A percentile compares a stretch with the other conserved stretches of the same genome.
These are phyloP conservation scores for Aspergillus calidoustus DNA, from an alignment of 2,329 filamentous ascomycete genomes.

Conservation along the genomic window DNA sequence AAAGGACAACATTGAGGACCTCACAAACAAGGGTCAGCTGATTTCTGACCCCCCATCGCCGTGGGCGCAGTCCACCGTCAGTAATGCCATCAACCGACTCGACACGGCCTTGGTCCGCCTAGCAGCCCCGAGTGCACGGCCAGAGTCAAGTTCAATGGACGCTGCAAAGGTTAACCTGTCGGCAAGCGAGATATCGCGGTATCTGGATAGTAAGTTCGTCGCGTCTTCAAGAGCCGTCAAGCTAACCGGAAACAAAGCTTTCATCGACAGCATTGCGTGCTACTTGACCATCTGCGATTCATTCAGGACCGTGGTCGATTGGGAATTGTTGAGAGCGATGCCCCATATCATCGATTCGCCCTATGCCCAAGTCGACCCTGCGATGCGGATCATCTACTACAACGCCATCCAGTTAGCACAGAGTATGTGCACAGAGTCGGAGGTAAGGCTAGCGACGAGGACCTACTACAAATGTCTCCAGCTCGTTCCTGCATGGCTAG, in stretches of 20 bases:
- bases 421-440: not conserved
- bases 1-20: constrained; percentile 5
- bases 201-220: constrained; percentile 1
- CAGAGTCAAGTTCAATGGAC: not conserved
- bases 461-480: constrained; percentile 10
- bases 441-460: not conserved
- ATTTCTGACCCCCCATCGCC: not conserved
- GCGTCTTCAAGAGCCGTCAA: not conserved
- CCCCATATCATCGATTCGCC: constrained; percentile 9
- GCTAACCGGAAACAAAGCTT: not conserved
- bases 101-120: constrained; percentile 10
- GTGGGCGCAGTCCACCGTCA: constrained; percentile 3
- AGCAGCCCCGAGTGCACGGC: not conserved
- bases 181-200: not conserved
- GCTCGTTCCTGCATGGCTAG: constrained; percentile 3
- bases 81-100: constrained; percentile 5
- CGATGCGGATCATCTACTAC: constrained; percentile 10
- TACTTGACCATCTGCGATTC: constrained; percentile 3
- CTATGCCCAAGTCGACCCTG: constrained; percentile 2
- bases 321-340: constrained; percentile 2
- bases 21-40: constrained; percentile 4
- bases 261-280: not conserved
- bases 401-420: constrained; percentile 6
- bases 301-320: not conserved
- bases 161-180: not conserved